phyloP scores from a whole-genome alignment of 176 grass and related monocot species.

The Otatea glauca region DNA sequence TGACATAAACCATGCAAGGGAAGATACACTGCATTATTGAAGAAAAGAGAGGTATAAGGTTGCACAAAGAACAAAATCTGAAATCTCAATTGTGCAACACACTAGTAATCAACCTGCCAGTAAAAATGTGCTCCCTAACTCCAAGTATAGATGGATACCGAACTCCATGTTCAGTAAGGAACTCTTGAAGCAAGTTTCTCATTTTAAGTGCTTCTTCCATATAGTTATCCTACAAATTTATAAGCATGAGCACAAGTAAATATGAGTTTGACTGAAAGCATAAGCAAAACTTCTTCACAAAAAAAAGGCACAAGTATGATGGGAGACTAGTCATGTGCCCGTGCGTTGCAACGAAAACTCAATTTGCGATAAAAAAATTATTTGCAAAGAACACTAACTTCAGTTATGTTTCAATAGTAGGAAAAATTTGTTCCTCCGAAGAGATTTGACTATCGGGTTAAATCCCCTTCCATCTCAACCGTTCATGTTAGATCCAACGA shows the following conservation, averaged over 20 bases:
- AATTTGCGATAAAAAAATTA: no score
- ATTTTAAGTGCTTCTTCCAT: conserved; percentile 99
- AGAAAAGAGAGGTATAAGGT: conserved; percentile 44
- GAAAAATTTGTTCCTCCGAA: no score
- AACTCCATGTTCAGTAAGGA: conserved; percentile 66
- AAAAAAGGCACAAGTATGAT: conserved; percentile 35
- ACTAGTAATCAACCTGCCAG: conserved; percentile 69
- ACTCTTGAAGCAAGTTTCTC: conserved; percentile 96
- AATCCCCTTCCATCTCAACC: no score
- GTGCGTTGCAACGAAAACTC: no score
- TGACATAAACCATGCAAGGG: conserved; percentile 99
- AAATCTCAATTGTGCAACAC: conserved; percentile 33
- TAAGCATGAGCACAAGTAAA: conserved; percentile 39
- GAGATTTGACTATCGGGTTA: no score
- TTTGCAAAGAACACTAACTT: no score
- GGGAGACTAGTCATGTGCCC: no score
- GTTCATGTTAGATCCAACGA: no score
- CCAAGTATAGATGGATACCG: conserved; percentile 91
- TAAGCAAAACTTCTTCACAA: conserved; percentile 26
- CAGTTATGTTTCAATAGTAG: no score
- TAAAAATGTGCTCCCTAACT: conserved; percentile 98
- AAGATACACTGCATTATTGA: conserved; percentile 77
- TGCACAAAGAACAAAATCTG: conserved; percentile 29
- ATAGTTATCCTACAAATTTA: conserved; percentile 84
- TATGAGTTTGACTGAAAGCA: conserved; percentile 29